Base-by-base conservation (phyloP, 345 rosid species). In the Laguncularia racemosa region DNA sequence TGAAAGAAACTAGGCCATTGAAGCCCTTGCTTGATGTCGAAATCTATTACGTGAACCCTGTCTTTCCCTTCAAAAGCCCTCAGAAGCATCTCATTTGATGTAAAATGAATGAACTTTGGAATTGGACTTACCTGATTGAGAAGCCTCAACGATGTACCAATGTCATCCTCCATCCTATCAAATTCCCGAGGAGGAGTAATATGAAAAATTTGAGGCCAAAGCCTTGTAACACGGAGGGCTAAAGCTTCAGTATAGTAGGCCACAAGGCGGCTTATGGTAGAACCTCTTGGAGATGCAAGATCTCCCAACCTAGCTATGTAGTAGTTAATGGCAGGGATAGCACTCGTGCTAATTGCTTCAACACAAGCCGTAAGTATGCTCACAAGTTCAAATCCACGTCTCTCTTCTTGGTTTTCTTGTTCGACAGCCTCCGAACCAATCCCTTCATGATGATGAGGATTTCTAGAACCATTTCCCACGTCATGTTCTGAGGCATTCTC, bases 1-100 rank as follows among this genome's bases (percentile, higher is more conserved):
- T 93, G 99, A 70, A 93, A 85, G 69, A 93, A 72, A 63, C 95
- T 76, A 18, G 97, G 97, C 99, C 99, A 93, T 60, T 93, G 99
- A 48, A 93, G 83, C 4, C 99, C 99, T 79, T 89, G 99, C 88
- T 84, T 87, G 68, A 89, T 84, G 78, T 87, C 99, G 20, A 93
- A 93, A 66, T 93, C 99, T 18, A 93, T 87, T 3, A 93, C 74
- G 76, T 93, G 99, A 50, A 93, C 81, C 73, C 85, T 81, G 67
- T 89, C 97, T 75, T 85, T 85, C 58, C 97, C 96, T 64, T 93
- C 92, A 16, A 93, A 89, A 15, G 95, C 95, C 73, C 96, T 79
- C 64, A 87, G 65, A 73, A 93, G 56, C 43, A 93, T 82, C 92
- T 89, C 97, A 59, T 93, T 93, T 15, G 87, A 75, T 16, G 99